A percentile compares a stretch with the other conserved stretches of the same genome.
Conservation (phyloP, 2,329 filamentous ascomycete genomes). For the Lachnellula occidentalis region DNA sequence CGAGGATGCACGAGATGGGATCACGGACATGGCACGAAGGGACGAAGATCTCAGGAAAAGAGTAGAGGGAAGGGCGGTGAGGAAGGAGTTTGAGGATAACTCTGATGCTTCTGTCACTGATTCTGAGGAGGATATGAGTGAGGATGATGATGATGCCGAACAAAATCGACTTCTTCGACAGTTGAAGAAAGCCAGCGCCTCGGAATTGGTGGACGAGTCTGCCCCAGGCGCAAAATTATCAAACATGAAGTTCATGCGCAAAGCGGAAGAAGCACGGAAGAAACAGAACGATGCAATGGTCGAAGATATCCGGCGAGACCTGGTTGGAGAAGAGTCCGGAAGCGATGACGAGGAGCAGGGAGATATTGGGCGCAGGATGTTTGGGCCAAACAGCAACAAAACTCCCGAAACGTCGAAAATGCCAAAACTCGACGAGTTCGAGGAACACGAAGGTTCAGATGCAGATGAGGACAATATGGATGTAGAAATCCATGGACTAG, state of each 20-base stretch:
- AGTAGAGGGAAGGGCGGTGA: slow-evolving; percentile 56
- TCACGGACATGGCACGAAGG: slow-evolving; percentile 58
- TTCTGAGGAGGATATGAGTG: slow-evolving; percentile 50
- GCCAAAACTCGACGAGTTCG: slow-evolving; percentile 46
- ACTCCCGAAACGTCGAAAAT: slow-evolving; percentile 30
- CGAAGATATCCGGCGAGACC: slow-evolving; percentile 62
- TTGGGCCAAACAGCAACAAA: slow-evolving; percentile 48
- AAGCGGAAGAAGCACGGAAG: slow-evolving; percentile 72
- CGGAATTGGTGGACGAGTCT: slow-evolving; percentile 41
- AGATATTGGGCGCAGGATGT: slow-evolving; percentile 65
- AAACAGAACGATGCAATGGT: slow-evolving; percentile 76
- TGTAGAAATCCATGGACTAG: slow-evolving; percentile 13
- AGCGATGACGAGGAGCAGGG: slow-evolving; percentile 47
- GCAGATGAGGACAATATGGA: slow-evolving; percentile 33
- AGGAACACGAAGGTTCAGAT: slow-evolving; percentile 51
- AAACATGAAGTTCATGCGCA: slow-evolving; percentile 91
- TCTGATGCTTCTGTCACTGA: slow-evolving; percentile 51
- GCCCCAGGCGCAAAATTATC: slow-evolving; percentile 62
- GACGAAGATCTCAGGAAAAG: slow-evolving; percentile 62
- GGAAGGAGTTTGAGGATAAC: slow-evolving; percentile 36
- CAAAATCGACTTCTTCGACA: slow-evolving; percentile 44
- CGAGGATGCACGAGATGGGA: slow-evolving; percentile 59
- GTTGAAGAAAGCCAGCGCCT: slow-evolving; percentile 40
- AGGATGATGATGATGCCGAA: slow-evolving; percentile 45
- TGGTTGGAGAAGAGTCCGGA: slow-evolving; percentile 58